Conservation (phyloP, 352 stramenopile genomes). For the Phytophthora hibernalis region DNA sequence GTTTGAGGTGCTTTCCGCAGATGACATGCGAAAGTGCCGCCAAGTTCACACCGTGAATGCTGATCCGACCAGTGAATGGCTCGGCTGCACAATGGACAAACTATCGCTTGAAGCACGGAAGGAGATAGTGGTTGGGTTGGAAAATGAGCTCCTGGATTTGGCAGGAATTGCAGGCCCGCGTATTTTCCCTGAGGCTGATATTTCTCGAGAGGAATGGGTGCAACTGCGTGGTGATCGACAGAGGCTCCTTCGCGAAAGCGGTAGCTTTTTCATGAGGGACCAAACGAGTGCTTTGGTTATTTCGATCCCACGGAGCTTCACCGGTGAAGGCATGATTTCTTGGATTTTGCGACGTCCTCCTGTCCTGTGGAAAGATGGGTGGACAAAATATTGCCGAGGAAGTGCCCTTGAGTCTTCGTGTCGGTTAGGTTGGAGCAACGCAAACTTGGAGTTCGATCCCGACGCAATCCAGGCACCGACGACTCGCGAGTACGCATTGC, state of each 20-base stretch:
- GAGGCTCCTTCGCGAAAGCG: constrained; percentile 50
- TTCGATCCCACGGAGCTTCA: constrained; percentile 55
- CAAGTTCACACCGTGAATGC: constrained; percentile 60
- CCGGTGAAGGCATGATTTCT: constrained; percentile 65
- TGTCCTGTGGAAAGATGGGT: constrained; percentile 63
- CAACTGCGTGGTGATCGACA: constrained; percentile 48
- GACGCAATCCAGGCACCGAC: constrained; percentile 61
- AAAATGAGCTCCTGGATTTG: constrained; percentile 72
- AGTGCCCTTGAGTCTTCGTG: constrained; percentile 23
- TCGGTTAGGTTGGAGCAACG: constrained; percentile 47
- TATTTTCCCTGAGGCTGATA: constrained; percentile 20
- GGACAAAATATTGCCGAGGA: constrained; percentile 60
- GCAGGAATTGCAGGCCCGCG: constrained; percentile 34
- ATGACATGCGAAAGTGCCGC: constrained; percentile 62
- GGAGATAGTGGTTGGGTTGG: constrained; percentile 62
- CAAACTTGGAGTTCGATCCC: constrained; percentile 40
- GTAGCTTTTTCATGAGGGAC: constrained; percentile 64
- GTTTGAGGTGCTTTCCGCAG: constrained; percentile 54
- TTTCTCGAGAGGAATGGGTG: constrained; percentile 61
- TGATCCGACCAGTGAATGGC: constrained; percentile 53
- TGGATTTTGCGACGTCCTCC: constrained; percentile 58
- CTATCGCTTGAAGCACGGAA: constrained; percentile 60
- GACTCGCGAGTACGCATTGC: constrained; percentile 34
- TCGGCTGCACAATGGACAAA: constrained; percentile 63
- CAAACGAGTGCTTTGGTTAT: constrained; percentile 48